These are phyloP conservation scores for Penicillium coprophilum DNA, from an alignment of 495 filamentous ascomycete genomes.

Conservation along the genomic window DNA sequence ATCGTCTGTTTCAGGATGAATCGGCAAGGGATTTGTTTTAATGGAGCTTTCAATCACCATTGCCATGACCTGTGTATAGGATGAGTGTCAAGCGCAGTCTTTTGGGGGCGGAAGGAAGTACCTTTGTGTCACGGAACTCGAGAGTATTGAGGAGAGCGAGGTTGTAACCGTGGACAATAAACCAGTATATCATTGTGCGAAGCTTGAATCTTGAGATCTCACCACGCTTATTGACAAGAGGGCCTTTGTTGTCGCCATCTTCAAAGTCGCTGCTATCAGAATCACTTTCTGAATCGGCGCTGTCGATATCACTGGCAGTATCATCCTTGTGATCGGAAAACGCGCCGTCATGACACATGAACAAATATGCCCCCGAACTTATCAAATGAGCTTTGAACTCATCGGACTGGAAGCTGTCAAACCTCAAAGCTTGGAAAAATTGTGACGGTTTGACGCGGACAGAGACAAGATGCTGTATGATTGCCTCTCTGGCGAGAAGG, in stretches of 20 bases:
- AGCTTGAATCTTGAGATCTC: slow-evolving; percentile 26
- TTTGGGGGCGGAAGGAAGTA: slow-evolving; percentile 16
- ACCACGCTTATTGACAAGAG: not conserved
- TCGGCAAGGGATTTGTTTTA: not conserved
- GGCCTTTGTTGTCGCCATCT: not conserved
- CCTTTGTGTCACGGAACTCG: slow-evolving; percentile 62
- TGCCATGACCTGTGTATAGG: slow-evolving; percentile 31
- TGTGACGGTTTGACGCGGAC: slow-evolving; percentile 1
- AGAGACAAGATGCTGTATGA: slow-evolving; percentile 60
- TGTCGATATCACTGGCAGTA: not conserved
- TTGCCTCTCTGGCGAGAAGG: slow-evolving; percentile 56
- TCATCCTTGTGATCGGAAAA: slow-evolving; percentile 2
- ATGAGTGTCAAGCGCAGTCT: not conserved
- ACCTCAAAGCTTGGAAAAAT: slow-evolving; percentile 25
- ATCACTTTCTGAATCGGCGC: not conserved
- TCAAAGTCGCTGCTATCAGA: not conserved
- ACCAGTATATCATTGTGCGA: slow-evolving; percentile 49
- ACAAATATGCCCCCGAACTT: slow-evolving; percentile 55
- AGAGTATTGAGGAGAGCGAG: slow-evolving; percentile 59
- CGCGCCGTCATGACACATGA: slow-evolving; percentile 68
- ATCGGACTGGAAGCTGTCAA: slow-evolving; percentile 42
- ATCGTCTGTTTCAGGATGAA: not conserved
- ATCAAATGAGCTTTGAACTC: slow-evolving; percentile 56
- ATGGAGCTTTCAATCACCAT: slow-evolving; percentile 45
- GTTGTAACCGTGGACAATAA: slow-evolving; percentile 51